A percentile compares a stretch with the other conserved stretches of the same genome.
phyloP scores from a whole-genome alignment of 1,284 basidiomycete genomes.

The Pisolithus thermaeus region DNA sequence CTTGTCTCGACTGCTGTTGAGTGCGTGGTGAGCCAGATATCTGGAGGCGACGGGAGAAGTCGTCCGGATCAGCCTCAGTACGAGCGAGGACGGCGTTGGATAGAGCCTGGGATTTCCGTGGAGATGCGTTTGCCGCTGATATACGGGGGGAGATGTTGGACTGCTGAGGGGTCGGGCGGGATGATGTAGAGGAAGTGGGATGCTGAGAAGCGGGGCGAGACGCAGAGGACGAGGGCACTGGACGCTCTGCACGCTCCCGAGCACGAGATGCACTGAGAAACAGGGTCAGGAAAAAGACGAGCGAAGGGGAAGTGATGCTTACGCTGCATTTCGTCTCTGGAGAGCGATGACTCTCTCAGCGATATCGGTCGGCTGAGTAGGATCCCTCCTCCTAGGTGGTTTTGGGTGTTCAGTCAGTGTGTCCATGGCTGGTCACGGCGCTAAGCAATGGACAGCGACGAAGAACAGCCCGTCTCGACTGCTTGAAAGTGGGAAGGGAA shows the following conservation, averaged over 20 bases:
- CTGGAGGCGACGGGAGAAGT: conserved; percentile 63
- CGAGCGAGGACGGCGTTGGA: conserved; percentile 33
- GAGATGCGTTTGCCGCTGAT: conserved; percentile 27
- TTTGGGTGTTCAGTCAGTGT: conserved; percentile 2
- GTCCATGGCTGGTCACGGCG: conserved; percentile 7
- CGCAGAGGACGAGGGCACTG: conserved; percentile 26
- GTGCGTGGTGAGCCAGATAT: conserved; percentile 48
- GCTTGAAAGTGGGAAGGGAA: neutral
- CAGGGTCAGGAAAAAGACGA: conserved; percentile 3
- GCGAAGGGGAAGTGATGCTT: conserved; percentile 21
- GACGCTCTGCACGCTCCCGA: conserved; percentile 44
- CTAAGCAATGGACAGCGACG: neutral
- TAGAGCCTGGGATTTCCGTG: conserved; percentile 19
- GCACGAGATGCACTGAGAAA: conserved; percentile 38
- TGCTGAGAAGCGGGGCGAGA: conserved; percentile 24
- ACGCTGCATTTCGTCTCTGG: conserved; percentile 62
- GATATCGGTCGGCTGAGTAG: conserved; percentile 53
- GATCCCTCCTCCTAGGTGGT: conserved; percentile 29
- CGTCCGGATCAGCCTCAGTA: conserved; percentile 55
- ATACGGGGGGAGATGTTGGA: conserved; percentile 26
- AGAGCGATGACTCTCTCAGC: conserved; percentile 61
- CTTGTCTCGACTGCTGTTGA: conserved; percentile 30
- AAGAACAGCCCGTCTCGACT: conserved; percentile 2
- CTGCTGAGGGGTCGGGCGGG: conserved; percentile 24
- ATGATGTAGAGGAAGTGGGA: conserved; percentile 24